Evolutionary conservation across 495 filamentous ascomycete species (phyloP).

Genomic region (Barbatosphaeria neglecta): DNA sequence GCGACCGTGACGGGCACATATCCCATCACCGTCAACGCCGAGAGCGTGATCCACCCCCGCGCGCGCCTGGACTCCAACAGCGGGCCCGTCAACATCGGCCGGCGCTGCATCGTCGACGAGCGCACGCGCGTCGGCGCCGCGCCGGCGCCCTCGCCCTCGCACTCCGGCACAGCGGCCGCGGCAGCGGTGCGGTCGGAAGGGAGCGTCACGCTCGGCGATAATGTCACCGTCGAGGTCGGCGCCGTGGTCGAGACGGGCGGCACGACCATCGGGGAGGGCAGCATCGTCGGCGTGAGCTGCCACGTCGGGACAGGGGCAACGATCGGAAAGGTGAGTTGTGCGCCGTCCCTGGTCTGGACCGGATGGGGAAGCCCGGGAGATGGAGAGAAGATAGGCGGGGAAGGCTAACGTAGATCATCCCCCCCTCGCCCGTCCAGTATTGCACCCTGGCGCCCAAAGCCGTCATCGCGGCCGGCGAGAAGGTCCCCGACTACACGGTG

Average conservation of each 20-base stretch:
- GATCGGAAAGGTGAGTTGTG: slow-evolving; percentile 48
- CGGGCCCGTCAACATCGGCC: slow-evolving; percentile 62
- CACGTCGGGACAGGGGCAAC: slow-evolving; percentile 48
- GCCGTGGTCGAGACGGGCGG: slow-evolving; percentile 50
- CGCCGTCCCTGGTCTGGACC: not conserved
- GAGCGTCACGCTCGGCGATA: slow-evolving; percentile 41
- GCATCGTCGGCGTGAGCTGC: slow-evolving; percentile 47
- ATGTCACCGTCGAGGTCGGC: slow-evolving; percentile 49
- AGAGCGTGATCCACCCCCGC: slow-evolving; percentile 76
- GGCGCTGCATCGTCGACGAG: slow-evolving; percentile 67
- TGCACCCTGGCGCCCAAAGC: slow-evolving; percentile 37
- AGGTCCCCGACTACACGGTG: slow-evolving; percentile 53
- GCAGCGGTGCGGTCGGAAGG: slow-evolving; percentile 16
- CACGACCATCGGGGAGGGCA: slow-evolving; percentile 49
- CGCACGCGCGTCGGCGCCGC: slow-evolving; percentile 46
- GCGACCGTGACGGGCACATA: slow-evolving; percentile 60
- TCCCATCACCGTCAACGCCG: slow-evolving; percentile 55
- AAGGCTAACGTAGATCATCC: too few species aligned
- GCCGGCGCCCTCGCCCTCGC: too few species aligned
- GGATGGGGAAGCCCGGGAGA: too few species aligned
- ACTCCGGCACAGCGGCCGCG: too few species aligned
- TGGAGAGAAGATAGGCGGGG: too few species aligned
- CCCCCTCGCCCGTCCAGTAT: slow-evolving; percentile 34
- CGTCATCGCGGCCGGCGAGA: slow-evolving; percentile 39
- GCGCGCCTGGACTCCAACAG: slow-evolving; percentile 53